These are phyloP conservation scores for Miamiensis avidus DNA, from an alignment of 169 alveolate species.

Conservation along the genomic window DNA sequence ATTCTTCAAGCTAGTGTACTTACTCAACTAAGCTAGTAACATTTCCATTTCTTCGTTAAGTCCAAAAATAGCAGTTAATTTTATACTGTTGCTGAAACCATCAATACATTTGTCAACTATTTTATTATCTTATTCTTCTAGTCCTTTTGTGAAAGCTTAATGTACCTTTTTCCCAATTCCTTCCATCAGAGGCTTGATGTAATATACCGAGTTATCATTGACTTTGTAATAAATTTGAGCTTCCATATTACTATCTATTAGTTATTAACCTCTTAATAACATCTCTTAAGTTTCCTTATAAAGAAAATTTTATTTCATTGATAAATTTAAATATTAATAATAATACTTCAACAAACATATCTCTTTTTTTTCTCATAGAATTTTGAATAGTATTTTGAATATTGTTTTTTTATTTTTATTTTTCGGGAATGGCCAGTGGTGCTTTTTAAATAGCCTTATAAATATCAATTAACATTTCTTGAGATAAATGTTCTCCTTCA, in stretches of 20 bases:
- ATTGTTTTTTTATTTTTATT: slow-evolving; percentile 73
- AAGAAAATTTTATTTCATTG: neutral
- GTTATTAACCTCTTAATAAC: slow-evolving; percentile 25
- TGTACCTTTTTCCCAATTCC: slow-evolving; percentile 14
- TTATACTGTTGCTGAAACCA: slow-evolving; percentile 70
- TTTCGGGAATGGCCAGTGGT: slow-evolving; percentile 83
- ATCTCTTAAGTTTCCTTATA: slow-evolving; percentile 25
- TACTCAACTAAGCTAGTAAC: slow-evolving; percentile 23
- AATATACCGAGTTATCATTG: slow-evolving; percentile 21
- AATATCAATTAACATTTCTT: slow-evolving; percentile 65
- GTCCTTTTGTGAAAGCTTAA: slow-evolving; percentile 20
- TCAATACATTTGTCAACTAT: slow-evolving; percentile 31
- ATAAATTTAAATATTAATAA: too few relatives aligned
- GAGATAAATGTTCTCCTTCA: slow-evolving; percentile 65
- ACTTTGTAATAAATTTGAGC: slow-evolving; percentile 7
- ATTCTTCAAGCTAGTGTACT: neutral
- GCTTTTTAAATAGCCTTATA: slow-evolving; percentile 68
- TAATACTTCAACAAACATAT: slow-evolving; percentile 21
- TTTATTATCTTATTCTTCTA: slow-evolving; percentile 11
- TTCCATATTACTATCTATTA: slow-evolving; percentile 18
- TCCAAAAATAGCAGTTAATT: slow-evolving; percentile 65
- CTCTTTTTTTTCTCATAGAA: slow-evolving; percentile 36
- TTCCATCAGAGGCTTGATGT: slow-evolving; percentile 39
- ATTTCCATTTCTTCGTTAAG: slow-evolving; percentile 78
- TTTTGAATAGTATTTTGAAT: slow-evolving; percentile 43